Evolutionary conservation across 805 yeast genomes (phyloP), one percentile per base, ranked within the genome.

Genomic region (Metschnikowia amazonensis): DNA sequence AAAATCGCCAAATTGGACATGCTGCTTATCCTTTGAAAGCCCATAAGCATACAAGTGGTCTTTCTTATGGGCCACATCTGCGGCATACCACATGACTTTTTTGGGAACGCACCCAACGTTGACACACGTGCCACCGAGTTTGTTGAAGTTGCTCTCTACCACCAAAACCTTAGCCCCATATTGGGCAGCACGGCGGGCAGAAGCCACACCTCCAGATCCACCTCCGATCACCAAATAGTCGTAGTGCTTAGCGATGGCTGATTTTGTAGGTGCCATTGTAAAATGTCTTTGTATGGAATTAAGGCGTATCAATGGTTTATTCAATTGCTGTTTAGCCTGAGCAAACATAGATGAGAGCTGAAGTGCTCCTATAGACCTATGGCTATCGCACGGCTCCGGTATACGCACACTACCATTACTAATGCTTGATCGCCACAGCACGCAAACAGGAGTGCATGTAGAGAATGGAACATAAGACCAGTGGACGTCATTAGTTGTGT

Each of bases 91-190:
- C 97, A 94, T 90, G 37, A 94, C 89, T 65, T 94, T 94, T 75
- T 94, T 94, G 39, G 99, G 99, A 40, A 94, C 99, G 76, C 99
- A 94, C 17, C 99, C 99, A 36, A 92, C 98, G 64, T 94, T 94
- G 51, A 94, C 99, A 77, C 99, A 94, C 34, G 99, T 94, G 24
- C 99, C 99, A 48, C 99, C 99, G 68, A 94, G 77, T 57, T 65
- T 67, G 43, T 66, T 55, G 52, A 75, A 83, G 43, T 81, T 79
- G 33, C 87, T 80, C 67, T 94, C 99, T 44, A 94, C 75, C 17
- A 94, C 61, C 43, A 90, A 72, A 1, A 94, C 84, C 56, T 89
- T 88, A 21, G 95, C 96, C 21, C 99, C 99, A 57, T 90, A 81
- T 27, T 81, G 77, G 30, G 98, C 97, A 10, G 99, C 98, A 59